Base-by-base conservation (phyloP, 257 asterid genomes). In the Nicotiana tomentosiformis region DNA sequence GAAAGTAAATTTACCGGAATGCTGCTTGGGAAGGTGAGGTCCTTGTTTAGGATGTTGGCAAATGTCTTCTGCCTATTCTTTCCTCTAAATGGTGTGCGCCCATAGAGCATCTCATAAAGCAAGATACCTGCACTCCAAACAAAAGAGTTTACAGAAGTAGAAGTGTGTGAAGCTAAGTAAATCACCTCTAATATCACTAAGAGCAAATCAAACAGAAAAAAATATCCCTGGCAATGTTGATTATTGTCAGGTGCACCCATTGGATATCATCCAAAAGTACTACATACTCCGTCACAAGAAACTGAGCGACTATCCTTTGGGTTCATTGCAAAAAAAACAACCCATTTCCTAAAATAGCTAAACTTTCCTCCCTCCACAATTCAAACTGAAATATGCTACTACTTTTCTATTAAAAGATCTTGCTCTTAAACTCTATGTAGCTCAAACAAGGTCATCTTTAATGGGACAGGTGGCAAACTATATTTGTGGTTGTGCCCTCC, bases 61-160 rank as follows among this genome's bases (percentile, higher is more conserved):
- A 96, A 96, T 65, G 99, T 96, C 90, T 93, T 95, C 90, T 94
- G 99, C 89, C 98, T 90, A 66, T 95, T 95, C 89, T 95, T 95
- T 86, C 98, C 99, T 88, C 99, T 90, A 90, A 95, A 95, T 16
- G 99, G 99, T 5, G 99, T 92, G 66, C 98, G 98, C n/a, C 99
- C 99, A 30, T 93, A 95, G 29, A 95, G 92, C 99, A 95, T 93
- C 88, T 95, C 99, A 61, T 93, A 93, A 35, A 95, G 92, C 87
- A 95, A 86, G 82, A 95, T 93, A 78, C 98, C 98, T 95, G 92
- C 78, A 84, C 77, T 55, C 76, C 37, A 81, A 67, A 67, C 29
- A 81, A 39, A 62, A 58, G 83, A 77, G 29, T 61, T 77, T 51
- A 51, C 10, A 29, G 2, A 51, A 23, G 61, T 20, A 16, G 26